Evolutionary conservation across 2,329 filamentous ascomycete species (phyloP), one percentile per base, ranked within the genome.

Genomic region (Ambrosiella beaveri): DNA sequence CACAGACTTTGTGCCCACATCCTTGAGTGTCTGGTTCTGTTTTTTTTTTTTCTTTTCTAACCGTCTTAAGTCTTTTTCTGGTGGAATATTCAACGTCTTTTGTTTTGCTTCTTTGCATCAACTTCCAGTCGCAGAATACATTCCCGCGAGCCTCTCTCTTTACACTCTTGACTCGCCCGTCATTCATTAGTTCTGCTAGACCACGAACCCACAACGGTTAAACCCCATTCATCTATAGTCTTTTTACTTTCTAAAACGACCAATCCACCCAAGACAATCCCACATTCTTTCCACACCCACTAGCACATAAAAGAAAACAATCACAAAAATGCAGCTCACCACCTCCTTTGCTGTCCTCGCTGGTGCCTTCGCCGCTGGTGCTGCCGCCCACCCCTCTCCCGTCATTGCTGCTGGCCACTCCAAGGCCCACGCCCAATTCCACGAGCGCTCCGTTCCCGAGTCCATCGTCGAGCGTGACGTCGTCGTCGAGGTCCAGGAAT

Each of bases 281-380:
- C 35, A 11, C 49, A 52, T 52, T 52, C 49, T 52, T 52, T 52
- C 17, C 17, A 4, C 15, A 6, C 3, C 15, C 39, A n/a, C 38
- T 35, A 40, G 19, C 35, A 8, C 51, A n/a, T n/a, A 37, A 38
- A 51, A 36, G 19, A 19, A 15, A 56, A 9, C 6, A 17, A 1
- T 44, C 15, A n/a, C 11, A 63, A 70, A 62, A 56, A 74, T 74
- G 72, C 73, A 73, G 68, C 65, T 73, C 65, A 67, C 71, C 19
- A 54, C 52, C n/a, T 64, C 71, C 57, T 61, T 68, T 49, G 52
- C 72, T 58, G 39, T 71, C 60, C 64, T 73, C 59, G 67, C 70
- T 61, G 68, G 71, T 63, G 71, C 70, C 66, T 63, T 73, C 54
- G 57, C 61, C 59, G 56, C 56, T 9, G 70, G 71, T 64, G 72